Conservation (phyloP, 2,329 filamentous ascomycete species). For the Fusarium begoniae region DNA sequence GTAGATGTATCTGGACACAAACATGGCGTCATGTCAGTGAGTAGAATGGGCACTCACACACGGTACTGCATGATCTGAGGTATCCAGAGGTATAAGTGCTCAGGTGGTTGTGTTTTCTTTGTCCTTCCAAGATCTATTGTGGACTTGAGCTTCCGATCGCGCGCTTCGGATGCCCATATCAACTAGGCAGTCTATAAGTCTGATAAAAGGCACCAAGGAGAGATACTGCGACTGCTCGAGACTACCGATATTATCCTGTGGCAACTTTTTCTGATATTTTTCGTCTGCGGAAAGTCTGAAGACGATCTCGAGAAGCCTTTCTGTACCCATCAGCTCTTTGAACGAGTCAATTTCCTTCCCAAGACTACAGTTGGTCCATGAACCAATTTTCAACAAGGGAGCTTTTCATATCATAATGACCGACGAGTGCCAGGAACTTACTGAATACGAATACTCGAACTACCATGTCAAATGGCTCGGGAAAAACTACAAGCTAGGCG, state of each 20-base stretch:
- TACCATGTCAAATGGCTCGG: conserved; percentile 5
- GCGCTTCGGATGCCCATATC: background rate
- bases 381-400: background rate
- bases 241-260: background rate
- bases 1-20: background rate
- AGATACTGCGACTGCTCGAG: background rate
- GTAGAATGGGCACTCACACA: background rate
- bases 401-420: background rate
- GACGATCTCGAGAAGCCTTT: background rate
- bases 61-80: background rate
- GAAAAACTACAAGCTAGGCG: background rate
- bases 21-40: background rate
- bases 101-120: background rate
- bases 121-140: background rate
- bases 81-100: background rate
- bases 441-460: background rate
- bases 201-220: background rate
- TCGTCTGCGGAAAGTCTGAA: background rate
- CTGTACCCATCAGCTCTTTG: background rate
- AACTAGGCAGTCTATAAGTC: background rate
- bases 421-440: background rate
- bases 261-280: background rate
- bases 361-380: background rate
- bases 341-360: background rate
- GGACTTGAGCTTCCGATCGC: background rate